These are phyloP conservation scores for Trypanosoma cruzi DNA, from an alignment of 208 protist species.

Conservation along the genomic window DNA sequence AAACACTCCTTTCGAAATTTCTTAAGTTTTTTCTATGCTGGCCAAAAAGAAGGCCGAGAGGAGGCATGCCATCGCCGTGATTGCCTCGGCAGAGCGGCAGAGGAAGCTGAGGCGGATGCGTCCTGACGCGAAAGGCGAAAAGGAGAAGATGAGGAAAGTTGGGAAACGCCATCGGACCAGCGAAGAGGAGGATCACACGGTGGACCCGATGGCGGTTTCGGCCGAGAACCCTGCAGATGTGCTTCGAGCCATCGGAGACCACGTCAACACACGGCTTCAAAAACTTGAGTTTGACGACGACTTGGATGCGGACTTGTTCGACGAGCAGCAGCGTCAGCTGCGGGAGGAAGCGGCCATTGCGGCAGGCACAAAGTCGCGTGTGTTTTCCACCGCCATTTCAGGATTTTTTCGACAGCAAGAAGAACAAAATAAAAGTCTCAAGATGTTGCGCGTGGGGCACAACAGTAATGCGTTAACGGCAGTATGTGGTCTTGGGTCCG, in stretches of 20 bases:
- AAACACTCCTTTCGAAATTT: too few species aligned
- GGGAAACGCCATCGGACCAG: slow-evolving; percentile 1
- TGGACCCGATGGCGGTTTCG: slow-evolving; percentile 26
- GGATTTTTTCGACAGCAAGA: slow-evolving; percentile 37
- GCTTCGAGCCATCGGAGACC: slow-evolving; percentile 70
- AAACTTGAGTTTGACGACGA: slow-evolving; percentile 56
- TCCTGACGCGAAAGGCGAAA: neutral
- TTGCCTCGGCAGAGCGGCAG: slow-evolving; percentile 42
- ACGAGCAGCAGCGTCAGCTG: slow-evolving; percentile 65
- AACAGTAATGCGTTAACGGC: slow-evolving; percentile 90
- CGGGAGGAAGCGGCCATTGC: slow-evolving; percentile 82
- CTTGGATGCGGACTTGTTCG: slow-evolving; percentile 73
- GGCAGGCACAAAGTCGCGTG: slow-evolving; percentile 71
- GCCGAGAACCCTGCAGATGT: slow-evolving; percentile 20
- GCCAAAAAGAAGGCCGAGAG: slow-evolving; percentile 66
- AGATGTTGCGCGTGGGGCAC: slow-evolving; percentile 63
- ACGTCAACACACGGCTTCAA: slow-evolving; percentile 84
- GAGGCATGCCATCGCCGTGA: slow-evolving; percentile 44
- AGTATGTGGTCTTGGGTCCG: slow-evolving; percentile 59
- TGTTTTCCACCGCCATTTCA: slow-evolving; percentile 47
- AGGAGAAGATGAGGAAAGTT: neutral
- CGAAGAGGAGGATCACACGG: slow-evolving; percentile 21
- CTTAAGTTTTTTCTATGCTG: slow-evolving; percentile 50
- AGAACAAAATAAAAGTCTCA: slow-evolving; percentile 6
- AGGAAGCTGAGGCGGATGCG: slow-evolving; percentile 26